These are phyloP conservation scores for Phenoliferia sp. DNA, from an alignment of 1,284 basidiomycete genomes.

Conservation along the genomic window DNA sequence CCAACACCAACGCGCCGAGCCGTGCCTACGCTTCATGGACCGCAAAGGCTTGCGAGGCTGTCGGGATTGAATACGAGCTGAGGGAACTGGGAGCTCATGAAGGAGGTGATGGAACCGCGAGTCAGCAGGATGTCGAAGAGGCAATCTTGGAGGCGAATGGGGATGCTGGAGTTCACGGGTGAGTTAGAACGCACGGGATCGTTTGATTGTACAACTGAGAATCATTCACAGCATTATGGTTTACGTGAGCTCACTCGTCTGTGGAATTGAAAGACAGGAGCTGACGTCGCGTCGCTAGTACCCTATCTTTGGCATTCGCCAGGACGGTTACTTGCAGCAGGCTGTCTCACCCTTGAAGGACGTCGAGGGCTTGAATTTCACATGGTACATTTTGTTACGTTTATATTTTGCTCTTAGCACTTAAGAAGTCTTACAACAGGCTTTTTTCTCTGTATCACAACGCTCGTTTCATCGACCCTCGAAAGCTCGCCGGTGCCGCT, in stretches of 20 bases:
- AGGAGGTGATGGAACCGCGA: slow-evolving; percentile 44
- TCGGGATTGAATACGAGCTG: slow-evolving; percentile 83
- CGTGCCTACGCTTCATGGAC: slow-evolving; percentile 92
- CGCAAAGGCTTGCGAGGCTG: slow-evolving; percentile 77
- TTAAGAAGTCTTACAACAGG: slow-evolving; percentile 6
- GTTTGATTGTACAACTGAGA: not conserved
- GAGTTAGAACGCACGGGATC: not conserved
- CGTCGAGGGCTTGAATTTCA: slow-evolving; percentile 89
- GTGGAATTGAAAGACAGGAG: no score
- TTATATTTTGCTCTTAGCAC: not conserved
- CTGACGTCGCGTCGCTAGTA: slow-evolving; percentile 21
- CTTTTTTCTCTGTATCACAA: slow-evolving; percentile 96
- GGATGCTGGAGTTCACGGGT: slow-evolving; percentile 37
- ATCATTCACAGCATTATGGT: slow-evolving; percentile 49
- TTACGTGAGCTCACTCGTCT: slow-evolving; percentile 47
- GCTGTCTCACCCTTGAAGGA: slow-evolving; percentile 93
- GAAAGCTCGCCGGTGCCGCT: slow-evolving; percentile 32
- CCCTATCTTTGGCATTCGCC: slow-evolving; percentile 44
- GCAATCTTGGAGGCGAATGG: slow-evolving; percentile 70
- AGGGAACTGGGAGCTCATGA: slow-evolving; percentile 55
- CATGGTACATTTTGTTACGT: slow-evolving; percentile 15
- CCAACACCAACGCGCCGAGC: slow-evolving; percentile 80
- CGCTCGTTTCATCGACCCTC: slow-evolving; percentile 46
- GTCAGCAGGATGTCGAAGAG: slow-evolving; percentile 62
- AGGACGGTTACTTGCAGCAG: slow-evolving; percentile 96